Evolutionary conservation across 371 early-diverging fungal genomes (phyloP), one percentile per base, ranked within the genome.

Genomic region (Rhizopus stolonifer): DNA sequence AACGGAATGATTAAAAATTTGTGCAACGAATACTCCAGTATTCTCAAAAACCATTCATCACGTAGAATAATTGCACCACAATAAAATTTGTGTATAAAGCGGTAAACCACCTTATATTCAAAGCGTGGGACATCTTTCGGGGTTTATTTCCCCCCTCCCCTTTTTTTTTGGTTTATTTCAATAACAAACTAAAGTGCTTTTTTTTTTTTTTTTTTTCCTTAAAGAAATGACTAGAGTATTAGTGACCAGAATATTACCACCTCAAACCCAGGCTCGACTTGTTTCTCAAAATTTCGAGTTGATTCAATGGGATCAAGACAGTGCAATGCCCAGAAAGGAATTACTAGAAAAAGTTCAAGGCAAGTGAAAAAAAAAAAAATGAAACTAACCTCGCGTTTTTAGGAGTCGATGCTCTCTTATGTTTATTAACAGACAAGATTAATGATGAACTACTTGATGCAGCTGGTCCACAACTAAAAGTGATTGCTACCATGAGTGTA

Each of bases 401-500:
- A 64, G 85, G 80, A 46, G 82, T 74, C 0, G 72, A 83, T 33
- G 92, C 83, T 0, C 68, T 88, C 13, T 43, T 89, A 5, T 86
- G 87, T 61, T 70, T 89, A 49, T 62, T 91, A 36, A 81, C 86
- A 1, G 89, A 93, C 40, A 80, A 78, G 38, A 81, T 94, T 23
- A 88, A 92, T 55, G 56, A 57, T 4, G 89, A 91, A 56, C 46
- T 91, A 3, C 54, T 93, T 25, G 77, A 81, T 47, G 77, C 74
- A 10, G 80, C 85, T 54, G 71, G 84, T 7, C 67, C 77, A 2
- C 71, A 66, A 38, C 77, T 88, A 10, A 79, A 82, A 44, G 79
- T 86, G 7, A 65, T 90, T 0, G 82, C 90, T 3, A 89, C 90
- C 0, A 76, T 86, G 67, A 87, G 81, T 50, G 93, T 92, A 14